Evolutionary conservation across 257 asterid species (phyloP).

Genomic region (Scutellaria barbata): DNA sequence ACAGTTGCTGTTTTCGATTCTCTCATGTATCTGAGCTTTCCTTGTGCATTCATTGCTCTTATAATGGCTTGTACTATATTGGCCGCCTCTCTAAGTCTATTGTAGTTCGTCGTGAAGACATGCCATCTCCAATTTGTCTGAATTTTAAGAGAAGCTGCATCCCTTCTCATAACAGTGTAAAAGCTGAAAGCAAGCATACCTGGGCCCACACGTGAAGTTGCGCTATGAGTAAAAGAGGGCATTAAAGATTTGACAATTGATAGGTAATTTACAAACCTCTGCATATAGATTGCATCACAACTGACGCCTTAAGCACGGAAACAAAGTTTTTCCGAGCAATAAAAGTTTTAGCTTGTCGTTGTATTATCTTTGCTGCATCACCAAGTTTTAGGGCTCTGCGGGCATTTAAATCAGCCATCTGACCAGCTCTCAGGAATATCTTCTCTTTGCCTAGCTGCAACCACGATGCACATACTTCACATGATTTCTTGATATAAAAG

Average conservation of each 20-base stretch:
- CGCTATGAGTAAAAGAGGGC: background rate
- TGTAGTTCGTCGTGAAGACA: conserved; percentile 61
- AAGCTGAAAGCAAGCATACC: conserved; percentile 69
- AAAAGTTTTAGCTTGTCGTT: conserved; percentile 66
- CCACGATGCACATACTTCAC: conserved; percentile 24
- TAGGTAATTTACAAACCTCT: conserved; percentile 64
- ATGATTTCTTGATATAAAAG: conserved; percentile 17
- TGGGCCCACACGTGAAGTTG: conserved; percentile 37
- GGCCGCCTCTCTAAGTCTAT: conserved; percentile 49
- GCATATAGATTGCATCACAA: conserved; percentile 69
- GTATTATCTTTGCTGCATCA: conserved; percentile 77
- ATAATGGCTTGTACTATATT: conserved; percentile 65
- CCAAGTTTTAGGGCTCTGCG: conserved; percentile 64
- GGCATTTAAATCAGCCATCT: conserved; percentile 90
- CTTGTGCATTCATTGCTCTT: conserved; percentile 68
- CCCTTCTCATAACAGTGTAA: conserved; percentile 56
- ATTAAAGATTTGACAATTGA: background rate
- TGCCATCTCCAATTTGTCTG: conserved; percentile 80
- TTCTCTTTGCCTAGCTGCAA: conserved; percentile 85
- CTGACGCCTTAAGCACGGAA: conserved; percentile 62
- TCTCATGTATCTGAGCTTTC: conserved; percentile 51
- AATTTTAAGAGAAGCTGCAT: conserved; percentile 74
- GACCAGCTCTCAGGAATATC: conserved; percentile 88
- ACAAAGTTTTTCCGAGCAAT: conserved; percentile 56
- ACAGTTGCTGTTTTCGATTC: conserved; percentile 61